Base-by-base conservation (phyloP, 2,329 filamentous ascomycete genomes). In the Colletotrichum sp. region DNA sequence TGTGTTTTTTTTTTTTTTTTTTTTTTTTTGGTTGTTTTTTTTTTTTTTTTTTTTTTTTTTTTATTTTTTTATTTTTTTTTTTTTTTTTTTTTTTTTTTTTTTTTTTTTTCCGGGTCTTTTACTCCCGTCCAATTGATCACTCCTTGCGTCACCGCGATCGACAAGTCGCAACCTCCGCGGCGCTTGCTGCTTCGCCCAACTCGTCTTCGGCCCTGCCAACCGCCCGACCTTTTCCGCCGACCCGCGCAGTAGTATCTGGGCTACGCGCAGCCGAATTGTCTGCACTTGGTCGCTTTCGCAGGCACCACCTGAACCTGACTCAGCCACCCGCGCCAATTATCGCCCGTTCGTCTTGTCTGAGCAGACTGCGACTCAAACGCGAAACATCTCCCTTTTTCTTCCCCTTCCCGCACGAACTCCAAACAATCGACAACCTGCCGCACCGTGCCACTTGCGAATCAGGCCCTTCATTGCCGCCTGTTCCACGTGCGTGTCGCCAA, bases 251-350 rank as follows among this genome's bases (percentile, higher is more conserved):
- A 70, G 74, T 43, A 52, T 61, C 18, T 21, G 16, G 36, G 36
- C 36, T 36, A 48, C 38, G 38, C 18, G 9, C 38, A 48, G 71
- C 58, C 74, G 71, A 52, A 70, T 48, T 30, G 64, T 34, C 67
- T 28, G 55, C 21, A 67, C 64, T 73, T 67, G 67, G 67, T 60
- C 61, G 52, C 71, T 74, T 38, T 38, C 70, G 30, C 60, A 24
- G 60, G 52, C 61, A 75, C 70, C 65, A 48, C 70, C 61, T 64
- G 73, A 65, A 73, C 73, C 74, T 76, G 74, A 76, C 74, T 76
- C 74, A 76, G 71, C 66, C 71, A 75, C 74, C 58, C 70, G 62
- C 64, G 61, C 73, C 65, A 76, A 70, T 66, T 36, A 62, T 64
- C 65, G 56, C 65, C 65, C 71, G 58, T 76, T 75, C 65, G 66